Percentiles rank a stretch among this genome's conserved stretches.
Conservation (phyloP, 2,329 filamentous ascomycete species). For the Calonectria naviculata region DNA sequence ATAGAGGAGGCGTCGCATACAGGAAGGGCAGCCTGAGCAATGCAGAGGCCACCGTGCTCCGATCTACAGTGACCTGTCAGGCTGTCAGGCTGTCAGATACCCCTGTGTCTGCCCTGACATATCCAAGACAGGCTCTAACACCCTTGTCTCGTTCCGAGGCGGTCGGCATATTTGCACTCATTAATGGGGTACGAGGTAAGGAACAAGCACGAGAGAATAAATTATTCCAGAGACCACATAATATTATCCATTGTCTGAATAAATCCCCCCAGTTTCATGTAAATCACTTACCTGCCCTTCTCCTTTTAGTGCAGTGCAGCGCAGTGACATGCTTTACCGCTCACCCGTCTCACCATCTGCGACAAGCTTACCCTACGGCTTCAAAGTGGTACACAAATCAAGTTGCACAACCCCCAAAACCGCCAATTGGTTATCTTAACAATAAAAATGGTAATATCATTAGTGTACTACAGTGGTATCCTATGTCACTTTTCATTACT, state of each 20-base stretch:
- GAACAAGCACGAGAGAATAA: neutral
- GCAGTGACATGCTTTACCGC: too few species aligned
- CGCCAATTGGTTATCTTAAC: neutral
- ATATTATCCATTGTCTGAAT: neutral
- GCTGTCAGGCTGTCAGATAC: neutral
- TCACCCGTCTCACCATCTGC: too few species aligned
- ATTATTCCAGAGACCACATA: neutral
- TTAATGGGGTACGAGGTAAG: neutral
- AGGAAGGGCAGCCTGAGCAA: neutral
- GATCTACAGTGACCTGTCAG: neutral
- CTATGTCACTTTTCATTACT: slow-evolving; percentile 7
- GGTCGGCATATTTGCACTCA: neutral
- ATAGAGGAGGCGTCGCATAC: neutral
- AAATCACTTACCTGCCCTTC: neutral
- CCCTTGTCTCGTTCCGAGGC: neutral
- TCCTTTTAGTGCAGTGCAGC: too few species aligned
- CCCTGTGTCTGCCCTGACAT: neutral
- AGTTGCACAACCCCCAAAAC: too few species aligned
- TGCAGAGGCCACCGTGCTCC: neutral
- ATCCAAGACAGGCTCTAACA: neutral
- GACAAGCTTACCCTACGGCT: neutral
- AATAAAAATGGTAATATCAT: slow-evolving; percentile 9
- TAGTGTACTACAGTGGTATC: slow-evolving; percentile 4
- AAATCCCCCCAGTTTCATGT: neutral
- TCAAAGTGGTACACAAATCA: neutral